phyloP scores from a whole-genome alignment of 1,284 basidiomycete genomes.

The Irpex sp. region DNA sequence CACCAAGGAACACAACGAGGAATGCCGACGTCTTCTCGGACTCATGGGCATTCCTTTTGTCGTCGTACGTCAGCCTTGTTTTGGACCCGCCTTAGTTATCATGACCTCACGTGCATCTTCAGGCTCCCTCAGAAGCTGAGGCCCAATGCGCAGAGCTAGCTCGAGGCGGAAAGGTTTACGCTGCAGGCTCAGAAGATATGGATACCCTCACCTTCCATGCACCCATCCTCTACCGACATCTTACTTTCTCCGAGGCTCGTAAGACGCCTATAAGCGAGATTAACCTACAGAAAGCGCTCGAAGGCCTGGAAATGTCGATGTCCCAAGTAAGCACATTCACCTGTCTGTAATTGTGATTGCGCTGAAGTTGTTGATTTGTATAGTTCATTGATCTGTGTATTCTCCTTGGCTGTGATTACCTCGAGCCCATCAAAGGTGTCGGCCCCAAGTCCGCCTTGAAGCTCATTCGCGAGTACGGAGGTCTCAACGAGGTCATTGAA shows the following conservation, averaged over 20 bases:
- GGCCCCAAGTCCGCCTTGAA: conserved; percentile 97
- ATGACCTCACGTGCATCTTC: not conserved
- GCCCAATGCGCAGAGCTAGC: conserved; percentile 98
- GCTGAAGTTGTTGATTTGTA: not conserved
- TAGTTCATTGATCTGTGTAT: conserved; percentile 98
- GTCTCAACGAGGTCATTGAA: conserved; percentile 77
- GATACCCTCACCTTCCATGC: conserved; percentile 96
- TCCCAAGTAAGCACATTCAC: conserved; percentile 54
- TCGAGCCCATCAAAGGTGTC: conserved; percentile 93
- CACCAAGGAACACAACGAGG: conserved; percentile 95
- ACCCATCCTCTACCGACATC: conserved; percentile 90
- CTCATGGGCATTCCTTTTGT: conserved; percentile 98
- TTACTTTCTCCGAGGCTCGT: conserved; percentile 98
- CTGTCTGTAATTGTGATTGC: not conserved
- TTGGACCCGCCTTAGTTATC: not conserved
- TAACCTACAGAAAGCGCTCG: conserved; percentile 76
- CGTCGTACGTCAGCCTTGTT: conserved; percentile 47
- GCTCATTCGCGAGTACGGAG: conserved; percentile 84
- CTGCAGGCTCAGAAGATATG: conserved; percentile 99
- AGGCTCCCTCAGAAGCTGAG: conserved; percentile 98
- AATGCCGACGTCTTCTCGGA: conserved; percentile 83
- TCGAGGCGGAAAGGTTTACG: conserved; percentile 94
- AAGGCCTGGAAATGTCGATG: conserved; percentile 92
- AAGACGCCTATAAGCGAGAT: conserved; percentile 98
- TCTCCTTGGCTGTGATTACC: conserved; percentile 96